Evolutionary conservation across 345 rosid species (phyloP).

Genomic region (Pelargonium nanum): DNA sequence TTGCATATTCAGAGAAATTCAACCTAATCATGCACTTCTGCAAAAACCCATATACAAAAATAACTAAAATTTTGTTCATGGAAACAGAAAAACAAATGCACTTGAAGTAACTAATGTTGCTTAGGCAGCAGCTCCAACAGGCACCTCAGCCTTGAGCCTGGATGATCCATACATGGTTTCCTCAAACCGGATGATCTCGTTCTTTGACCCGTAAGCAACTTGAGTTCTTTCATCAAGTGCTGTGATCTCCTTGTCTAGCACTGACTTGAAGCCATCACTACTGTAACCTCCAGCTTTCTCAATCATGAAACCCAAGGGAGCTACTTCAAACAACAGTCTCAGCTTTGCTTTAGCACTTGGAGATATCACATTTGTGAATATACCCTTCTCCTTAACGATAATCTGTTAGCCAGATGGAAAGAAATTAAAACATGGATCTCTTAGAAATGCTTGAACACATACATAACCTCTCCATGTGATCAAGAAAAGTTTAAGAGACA

Average conservation of each 20-base stretch:
- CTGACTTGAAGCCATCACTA: constrained; percentile 60
- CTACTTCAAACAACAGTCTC: constrained; percentile 78
- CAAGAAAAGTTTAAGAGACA: not conserved
- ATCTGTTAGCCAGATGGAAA: constrained; percentile 29
- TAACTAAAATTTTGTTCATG: not conserved
- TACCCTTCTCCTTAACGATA: constrained; percentile 90
- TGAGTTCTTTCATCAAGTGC: constrained; percentile 80
- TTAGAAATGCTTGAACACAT: no score
- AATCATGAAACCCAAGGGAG: constrained; percentile 59
- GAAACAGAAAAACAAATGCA: not conserved
- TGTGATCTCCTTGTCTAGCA: constrained; percentile 51
- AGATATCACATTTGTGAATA: constrained; percentile 83
- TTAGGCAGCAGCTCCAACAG: constrained; percentile 58
- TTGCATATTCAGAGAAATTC: not conserved
- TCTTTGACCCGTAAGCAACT: constrained; percentile 92
- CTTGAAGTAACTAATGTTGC: not conserved
- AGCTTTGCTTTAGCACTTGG: constrained; percentile 88
- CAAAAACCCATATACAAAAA: not conserved
- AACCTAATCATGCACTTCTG: not conserved
- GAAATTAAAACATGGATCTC: no score
- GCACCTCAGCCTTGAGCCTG: constrained; percentile 61
- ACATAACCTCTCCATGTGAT: not conserved
- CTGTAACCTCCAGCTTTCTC: constrained; percentile 85
- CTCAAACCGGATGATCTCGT: constrained; percentile 83
- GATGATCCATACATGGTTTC: constrained; percentile 82